Conservation (phyloP, 495 filamentous ascomycete genomes). For the Aspergillus ellipticus region DNA sequence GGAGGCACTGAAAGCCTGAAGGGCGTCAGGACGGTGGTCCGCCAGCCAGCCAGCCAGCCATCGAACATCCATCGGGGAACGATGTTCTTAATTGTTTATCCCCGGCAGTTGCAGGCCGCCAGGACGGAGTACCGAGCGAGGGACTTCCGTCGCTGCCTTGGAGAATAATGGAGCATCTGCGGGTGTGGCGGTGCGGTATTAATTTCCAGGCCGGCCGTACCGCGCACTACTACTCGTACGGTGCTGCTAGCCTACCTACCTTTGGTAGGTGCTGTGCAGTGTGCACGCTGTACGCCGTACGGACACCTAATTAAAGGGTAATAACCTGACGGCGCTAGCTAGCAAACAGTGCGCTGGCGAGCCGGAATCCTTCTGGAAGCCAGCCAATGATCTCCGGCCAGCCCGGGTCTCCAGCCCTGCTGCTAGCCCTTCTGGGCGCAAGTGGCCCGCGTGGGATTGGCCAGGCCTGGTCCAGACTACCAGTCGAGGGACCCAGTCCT, state of each 20-base stretch:
- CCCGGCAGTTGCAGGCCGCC: not conserved
- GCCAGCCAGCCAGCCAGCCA: no score
- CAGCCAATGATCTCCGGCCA: constrained; percentile 1
- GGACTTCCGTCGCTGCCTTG: no score
- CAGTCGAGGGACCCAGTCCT: no score
- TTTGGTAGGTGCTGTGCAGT: no score
- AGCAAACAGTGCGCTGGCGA: not conserved
- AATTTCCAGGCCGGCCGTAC: not conserved
- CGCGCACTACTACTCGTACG: no score
- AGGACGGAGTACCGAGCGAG: no score
- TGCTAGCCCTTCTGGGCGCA: not conserved
- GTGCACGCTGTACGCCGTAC: not conserved
- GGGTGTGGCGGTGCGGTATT: not conserved
- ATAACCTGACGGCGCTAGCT: not conserved
- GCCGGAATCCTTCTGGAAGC: not conserved
- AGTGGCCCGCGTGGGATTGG: not conserved
- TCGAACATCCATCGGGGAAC: no score
- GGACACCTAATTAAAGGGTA: not conserved
- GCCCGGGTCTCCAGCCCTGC: not conserved
- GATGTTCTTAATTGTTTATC: not conserved
- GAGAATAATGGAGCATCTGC: no score
- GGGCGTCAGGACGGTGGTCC: no score
- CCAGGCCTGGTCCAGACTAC: not conserved
- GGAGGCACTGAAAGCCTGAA: no score
- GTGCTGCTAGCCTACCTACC: no score